Evolutionary conservation across 179 eudicot species (phyloP).

Genomic region (Actinidia polygama): DNA sequence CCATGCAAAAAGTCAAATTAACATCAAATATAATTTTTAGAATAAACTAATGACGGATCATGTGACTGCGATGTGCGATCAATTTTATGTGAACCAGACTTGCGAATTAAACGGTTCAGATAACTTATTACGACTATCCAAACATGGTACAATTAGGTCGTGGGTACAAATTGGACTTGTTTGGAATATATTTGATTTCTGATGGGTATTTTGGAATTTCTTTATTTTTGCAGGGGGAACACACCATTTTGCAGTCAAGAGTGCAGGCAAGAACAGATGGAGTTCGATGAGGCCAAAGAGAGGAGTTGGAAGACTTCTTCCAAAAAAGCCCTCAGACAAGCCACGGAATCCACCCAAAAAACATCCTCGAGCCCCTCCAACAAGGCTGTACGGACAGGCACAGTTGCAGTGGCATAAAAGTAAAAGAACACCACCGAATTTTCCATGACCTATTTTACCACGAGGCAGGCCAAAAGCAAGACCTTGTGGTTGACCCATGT

Average conservation of each 20-base stretch:
- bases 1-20: no score
- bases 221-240: slow-evolving; percentile 54
- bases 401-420: slow-evolving; percentile 38
- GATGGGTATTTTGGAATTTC: not conserved
- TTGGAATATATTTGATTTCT: no score
- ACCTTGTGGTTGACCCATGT: not conserved
- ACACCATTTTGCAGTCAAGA: slow-evolving; percentile 88
- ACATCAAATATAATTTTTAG: no score
- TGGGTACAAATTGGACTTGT: no score
- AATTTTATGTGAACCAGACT: no score
- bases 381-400: no score
- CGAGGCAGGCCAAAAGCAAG: not conserved
- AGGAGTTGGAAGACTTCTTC: slow-evolving; percentile 44
- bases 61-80: no score
- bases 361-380: slow-evolving; percentile 17
- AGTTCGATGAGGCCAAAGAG: slow-evolving; percentile 64
- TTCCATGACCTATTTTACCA: not conserved
- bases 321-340: slow-evolving; percentile 37
- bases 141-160: no score
- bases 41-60: no score
- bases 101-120: no score
- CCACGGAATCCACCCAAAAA: slow-evolving; percentile 21
- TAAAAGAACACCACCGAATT: not conserved
- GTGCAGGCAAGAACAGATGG: slow-evolving; percentile 87
- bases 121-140: no score